Base-by-base conservation (phyloP, 371 early-diverging fungal species). In the Mortierella sp. region DNA sequence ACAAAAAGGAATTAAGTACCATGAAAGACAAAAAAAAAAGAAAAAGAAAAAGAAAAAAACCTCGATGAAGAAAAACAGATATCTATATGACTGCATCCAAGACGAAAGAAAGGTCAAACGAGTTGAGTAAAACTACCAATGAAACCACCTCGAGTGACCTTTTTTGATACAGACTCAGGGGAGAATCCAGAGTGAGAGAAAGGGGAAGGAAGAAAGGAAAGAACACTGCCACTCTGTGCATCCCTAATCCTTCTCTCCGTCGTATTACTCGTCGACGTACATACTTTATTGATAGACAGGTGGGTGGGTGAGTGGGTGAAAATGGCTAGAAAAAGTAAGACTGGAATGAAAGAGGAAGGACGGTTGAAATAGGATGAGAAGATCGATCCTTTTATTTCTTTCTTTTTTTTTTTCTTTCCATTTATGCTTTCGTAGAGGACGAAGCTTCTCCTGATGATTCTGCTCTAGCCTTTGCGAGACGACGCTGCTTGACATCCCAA, bases 401-500 rank as follows among this genome's bases (percentile, higher is more conserved):
- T 28, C 45, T 21, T 12, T 12, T 26, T 59, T 28, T 21, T 56
- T 51, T 60, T 44, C 50, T 68, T 37, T 3, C 9, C 37, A 37
- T 9, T 37, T 9, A 37, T 37, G 37, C 37, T 37, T 37, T 53
- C 51, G 16, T 51, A 23, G 53, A 19, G 14, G 50, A 37, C 37
- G 37, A 37, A 37, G 37, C 53, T 15, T 66, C 57, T 55, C 60
- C 63, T 26, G 56, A 62, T 12, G 66, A 48, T 11, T 77, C 77
- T 3, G 56, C 68, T 29, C 65, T 72, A 44, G 80, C 84, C 58
- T 87, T 75, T 44, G 87, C 89, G 12, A 86, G 19, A 45, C 93
- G 89, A 66, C 97, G 86, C 70, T 90, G 87, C 83, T 96, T 97
- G 60, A 98, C 98, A 79, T 98, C 98, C 93, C 95, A 96, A 85